A percentile compares a stretch with the other conserved stretches of the same genome.
These are phyloP conservation scores for Meredithiella fracta DNA, from an alignment of 2,329 filamentous ascomycete species.

Conservation along the genomic window DNA sequence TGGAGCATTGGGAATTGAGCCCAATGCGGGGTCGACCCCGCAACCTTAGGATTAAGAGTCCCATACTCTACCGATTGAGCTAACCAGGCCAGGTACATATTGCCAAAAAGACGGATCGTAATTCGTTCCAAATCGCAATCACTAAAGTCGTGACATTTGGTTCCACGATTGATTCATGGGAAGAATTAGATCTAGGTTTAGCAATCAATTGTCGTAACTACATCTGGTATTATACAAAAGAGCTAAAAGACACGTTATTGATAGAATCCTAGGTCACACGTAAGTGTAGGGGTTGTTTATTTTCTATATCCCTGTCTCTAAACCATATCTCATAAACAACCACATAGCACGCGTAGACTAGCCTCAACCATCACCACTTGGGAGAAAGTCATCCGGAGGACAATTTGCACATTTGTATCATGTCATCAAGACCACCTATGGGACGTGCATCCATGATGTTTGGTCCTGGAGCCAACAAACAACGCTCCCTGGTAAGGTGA, in stretches of 20 bases:
- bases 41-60: conserved; percentile 42
- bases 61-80: conserved; percentile 59
- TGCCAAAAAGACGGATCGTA: too few species aligned
- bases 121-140: too few species aligned
- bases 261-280: background rate
- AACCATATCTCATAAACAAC: background rate
- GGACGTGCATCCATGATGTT: conserved; percentile 25
- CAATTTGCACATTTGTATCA: background rate
- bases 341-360: background rate
- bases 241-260: too few species aligned
- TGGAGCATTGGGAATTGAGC: conserved; percentile 16
- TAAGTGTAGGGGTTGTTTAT: background rate
- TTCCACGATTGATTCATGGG: too few species aligned
- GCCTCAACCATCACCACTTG: conserved; percentile 15
- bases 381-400: conserved; percentile 16
- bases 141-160: too few species aligned
- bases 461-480: conserved; percentile 24
- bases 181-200: too few species aligned
- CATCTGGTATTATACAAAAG: too few species aligned
- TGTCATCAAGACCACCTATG: conserved; percentile 14
- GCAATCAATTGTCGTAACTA: too few species aligned
- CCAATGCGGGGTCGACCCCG: conserved; percentile 25
- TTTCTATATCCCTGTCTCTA: background rate
- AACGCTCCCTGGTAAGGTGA: conserved; percentile 24
- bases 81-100: conserved; percentile 34